A percentile compares a stretch with the other conserved stretches of the same genome.
Conservation (phyloP, 768 basidiomycete genomes). For the Mycena crocata region DNA sequence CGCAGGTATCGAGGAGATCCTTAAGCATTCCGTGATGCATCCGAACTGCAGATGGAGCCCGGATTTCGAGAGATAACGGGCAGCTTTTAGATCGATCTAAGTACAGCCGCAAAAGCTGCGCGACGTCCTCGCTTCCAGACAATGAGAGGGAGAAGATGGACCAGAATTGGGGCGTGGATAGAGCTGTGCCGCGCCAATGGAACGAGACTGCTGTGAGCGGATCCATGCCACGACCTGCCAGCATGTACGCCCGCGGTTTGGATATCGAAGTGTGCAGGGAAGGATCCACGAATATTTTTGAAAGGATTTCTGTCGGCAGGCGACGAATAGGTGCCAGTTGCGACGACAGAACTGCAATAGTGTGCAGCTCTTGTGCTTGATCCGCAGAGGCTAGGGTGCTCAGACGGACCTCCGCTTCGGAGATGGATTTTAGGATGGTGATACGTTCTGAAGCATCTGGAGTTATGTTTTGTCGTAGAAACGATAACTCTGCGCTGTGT, state of each 20-base stretch:
- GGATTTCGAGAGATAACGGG: slow-evolving; percentile 6
- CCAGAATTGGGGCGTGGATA: slow-evolving; percentile 11
- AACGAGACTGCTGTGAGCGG: slow-evolving; percentile 1
- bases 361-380: neutral
- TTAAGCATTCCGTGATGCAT: neutral
- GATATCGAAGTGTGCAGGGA: slow-evolving; percentile 8
- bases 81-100: slow-evolving; percentile 10
- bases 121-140: slow-evolving; percentile 1
- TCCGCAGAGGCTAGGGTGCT: neutral
- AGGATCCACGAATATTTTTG: slow-evolving; percentile 4
- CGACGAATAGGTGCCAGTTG: slow-evolving; percentile 12
- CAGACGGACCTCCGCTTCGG: neutral
- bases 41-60: neutral
- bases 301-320: neutral
- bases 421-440: neutral
- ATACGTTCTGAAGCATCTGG: neutral
- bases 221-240: slow-evolving; percentile 3
- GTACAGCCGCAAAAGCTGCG: neutral
- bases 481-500: no score
- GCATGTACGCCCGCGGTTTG: neutral
- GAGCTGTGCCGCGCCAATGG: slow-evolving; percentile 8
- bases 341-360: slow-evolving; percentile 11
- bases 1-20: slow-evolving; percentile 1
- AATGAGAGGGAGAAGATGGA: slow-evolving; percentile 4
- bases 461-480: slow-evolving; percentile 1